Base-by-base conservation (phyloP, 345 rosid species). In the Toxicodendron radicans region DNA sequence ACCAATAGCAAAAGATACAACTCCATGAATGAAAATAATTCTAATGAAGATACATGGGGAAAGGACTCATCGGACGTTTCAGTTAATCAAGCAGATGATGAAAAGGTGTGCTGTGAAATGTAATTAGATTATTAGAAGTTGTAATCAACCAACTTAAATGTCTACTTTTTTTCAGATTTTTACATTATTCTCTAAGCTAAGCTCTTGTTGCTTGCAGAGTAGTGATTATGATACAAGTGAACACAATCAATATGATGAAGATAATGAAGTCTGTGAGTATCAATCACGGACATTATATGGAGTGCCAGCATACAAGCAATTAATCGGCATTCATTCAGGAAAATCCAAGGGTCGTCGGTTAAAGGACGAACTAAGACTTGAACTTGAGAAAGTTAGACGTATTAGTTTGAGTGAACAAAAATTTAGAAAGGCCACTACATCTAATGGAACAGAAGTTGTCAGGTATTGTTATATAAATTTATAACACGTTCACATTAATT, bases 371-470 rank as follows among this genome's bases (percentile, higher is more conserved):
- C 78, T 89, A 16, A 85, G 69, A 32, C 81, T 89, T 20, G 83
- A 83, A 57, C 77, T 72, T 65, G 86, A 84, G 78, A 88, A 85
- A 60, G 80, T 87, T 57, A 81, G 88, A 72, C 87, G 94, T 27
- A 71, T 89, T 67, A 91, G 97, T 67, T 76, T 91, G 81, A 88
- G 86, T 52, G 97, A 91, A 70, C 89, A 84, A 35, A 79, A 79
- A 48, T 87, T 89, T 66, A 85, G 89, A 82, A 88, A 85, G 79
- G 89, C 91, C 24, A 77, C 80, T 63, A 81, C 56, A 74, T 74
- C 84, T 48, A 78, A 85, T 76, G 91, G 86, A 84, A 82, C 82
- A 9, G 79, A 88, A 65, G 79, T 91, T 74, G 77, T 88, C 14
- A 85, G 91, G 97, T 91, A 79, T 46, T 48, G 24, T 2, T 23